Evolutionary conservation across 1,284 basidiomycete species (phyloP), one percentile per base, ranked within the genome.

Genomic region (Entoloma clypeatum): DNA sequence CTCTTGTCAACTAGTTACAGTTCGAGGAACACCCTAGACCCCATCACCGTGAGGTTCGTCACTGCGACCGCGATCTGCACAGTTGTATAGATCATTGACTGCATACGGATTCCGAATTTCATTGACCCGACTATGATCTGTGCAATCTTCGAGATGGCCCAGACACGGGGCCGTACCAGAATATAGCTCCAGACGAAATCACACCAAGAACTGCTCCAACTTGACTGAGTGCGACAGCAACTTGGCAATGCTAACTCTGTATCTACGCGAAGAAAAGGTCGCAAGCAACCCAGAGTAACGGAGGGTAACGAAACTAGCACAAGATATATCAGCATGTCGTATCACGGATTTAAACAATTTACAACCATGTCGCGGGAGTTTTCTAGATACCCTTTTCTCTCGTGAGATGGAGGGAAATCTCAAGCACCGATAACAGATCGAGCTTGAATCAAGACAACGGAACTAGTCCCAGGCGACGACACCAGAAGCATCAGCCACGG

Each of bases 21-120:
- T 8, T 53, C 52, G 32, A 57, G 44, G n/a, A n/a, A n/a, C 5
- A 57, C 51, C 36, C 59, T 57, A 22, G 61, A 52, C 42, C 44
- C 50, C 10, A 61, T 54, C n/a, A 62, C 47, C 35, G 49, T 49
- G 40, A 62, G 44, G 44, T 59, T 59, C 7, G 55, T 57, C 14
- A 48, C 54, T 24, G 52, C 52, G 13, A 57, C 53, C 9, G 54
- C 51, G 23, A 57, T 49, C 59, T 61, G 31, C 1, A 26, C 2
- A 3, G 5, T 18, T 36, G 14, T 39, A 26, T 7, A 29, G 13
- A 17, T 43, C 9, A 26, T 21, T 32, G 10, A 3, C n/a, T 3
- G 18, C 16, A 21, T 9, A 23, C 33, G 10, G 7, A 21, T 32
- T 27, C 1, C 23, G 9, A 24, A 4, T 22, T 21, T 16, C 6